Percentiles rank a stretch among this genome's conserved stretches.
These are phyloP conservation scores for Trichoderma sp. DNA, from an alignment of 2,329 filamentous ascomycete genomes.

Conservation along the genomic window DNA sequence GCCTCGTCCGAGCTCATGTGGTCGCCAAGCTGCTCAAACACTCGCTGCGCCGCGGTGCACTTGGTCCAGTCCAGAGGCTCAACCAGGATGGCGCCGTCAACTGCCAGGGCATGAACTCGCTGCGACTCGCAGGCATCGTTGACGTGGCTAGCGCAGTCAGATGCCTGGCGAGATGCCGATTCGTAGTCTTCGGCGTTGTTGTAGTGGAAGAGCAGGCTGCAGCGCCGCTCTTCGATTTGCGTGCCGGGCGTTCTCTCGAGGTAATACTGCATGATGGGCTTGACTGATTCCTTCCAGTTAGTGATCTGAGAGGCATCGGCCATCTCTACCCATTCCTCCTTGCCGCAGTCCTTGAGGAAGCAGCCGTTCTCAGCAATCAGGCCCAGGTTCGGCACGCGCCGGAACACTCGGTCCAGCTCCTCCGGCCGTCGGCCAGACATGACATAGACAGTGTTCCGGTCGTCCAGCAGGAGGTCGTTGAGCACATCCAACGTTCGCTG, in stretches of 20 bases:
- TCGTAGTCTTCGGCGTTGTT: slow-evolving; percentile 75
- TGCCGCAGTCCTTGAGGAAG: slow-evolving; percentile 72
- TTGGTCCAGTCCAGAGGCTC: slow-evolving; percentile 88
- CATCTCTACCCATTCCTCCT: slow-evolving; percentile 72
- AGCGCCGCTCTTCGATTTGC: slow-evolving; percentile 86
- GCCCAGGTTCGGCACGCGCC: slow-evolving; percentile 76
- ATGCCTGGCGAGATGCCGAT: slow-evolving; percentile 72
- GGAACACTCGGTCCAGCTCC: slow-evolving; percentile 83
- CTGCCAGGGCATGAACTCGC: slow-evolving; percentile 76
- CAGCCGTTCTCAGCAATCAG: slow-evolving; percentile 94
- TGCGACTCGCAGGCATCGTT: slow-evolving; percentile 88
- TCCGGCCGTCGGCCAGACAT: slow-evolving; percentile 89
- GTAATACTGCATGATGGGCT: slow-evolving; percentile 82
- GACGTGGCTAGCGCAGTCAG: slow-evolving; percentile 89
- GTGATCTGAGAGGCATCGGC: slow-evolving; percentile 67
- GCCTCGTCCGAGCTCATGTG: slow-evolving; percentile 31
- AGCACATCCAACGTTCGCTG: slow-evolving; percentile 78
- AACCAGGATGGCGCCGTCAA: slow-evolving; percentile 77
- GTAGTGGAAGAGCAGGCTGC: slow-evolving; percentile 88
- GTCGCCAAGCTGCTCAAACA: slow-evolving; percentile 59
- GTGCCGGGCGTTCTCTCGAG: slow-evolving; percentile 84
- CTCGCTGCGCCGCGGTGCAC: slow-evolving; percentile 71
- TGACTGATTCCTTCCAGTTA: slow-evolving; percentile 80
- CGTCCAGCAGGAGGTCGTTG: slow-evolving; percentile 75
- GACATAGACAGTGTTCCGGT: slow-evolving; percentile 82